These are phyloP conservation scores for Diatrype stigma DNA, from an alignment of 2,329 filamentous ascomycete genomes.

Conservation along the genomic window DNA sequence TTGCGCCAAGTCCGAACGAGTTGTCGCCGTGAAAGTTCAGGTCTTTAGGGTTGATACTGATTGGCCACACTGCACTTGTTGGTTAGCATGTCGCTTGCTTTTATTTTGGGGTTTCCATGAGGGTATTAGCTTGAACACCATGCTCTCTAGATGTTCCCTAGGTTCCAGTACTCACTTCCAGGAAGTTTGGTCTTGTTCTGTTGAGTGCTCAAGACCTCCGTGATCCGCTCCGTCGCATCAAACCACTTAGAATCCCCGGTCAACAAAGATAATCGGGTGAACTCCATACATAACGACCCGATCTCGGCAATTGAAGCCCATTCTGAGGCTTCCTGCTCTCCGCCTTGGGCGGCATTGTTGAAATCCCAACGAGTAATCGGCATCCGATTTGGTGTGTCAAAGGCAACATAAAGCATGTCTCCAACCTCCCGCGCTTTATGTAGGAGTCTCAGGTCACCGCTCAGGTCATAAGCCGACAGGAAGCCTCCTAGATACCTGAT, in stretches of 20 bases:
- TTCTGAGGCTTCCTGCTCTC: slow-evolving; percentile 13
- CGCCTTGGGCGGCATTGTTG: slow-evolving; percentile 14
- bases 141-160: too few relatives aligned
- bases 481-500: slow-evolving; percentile 31
- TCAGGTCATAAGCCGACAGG: slow-evolving; percentile 33
- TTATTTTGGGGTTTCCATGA: too few relatives aligned
- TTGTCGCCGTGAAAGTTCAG: slow-evolving; percentile 34
- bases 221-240: slow-evolving; percentile 26
- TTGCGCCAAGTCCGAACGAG: slow-evolving; percentile 31
- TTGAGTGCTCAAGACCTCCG: slow-evolving; percentile 18
- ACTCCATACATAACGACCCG: slow-evolving; percentile 28
- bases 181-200: slow-evolving; percentile 31
- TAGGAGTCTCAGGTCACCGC: slow-evolving; percentile 29
- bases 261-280: slow-evolving; percentile 26
- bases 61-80: slow-evolving; percentile 65
- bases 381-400: slow-evolving; percentile 29
- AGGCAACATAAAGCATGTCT: slow-evolving; percentile 32
- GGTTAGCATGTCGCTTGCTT: too few relatives aligned
- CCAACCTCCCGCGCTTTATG: slow-evolving; percentile 36
- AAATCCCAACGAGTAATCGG: slow-evolving; percentile 26
- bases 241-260: slow-evolving; percentile 28
- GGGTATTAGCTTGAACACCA: too few relatives aligned
- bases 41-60: slow-evolving; percentile 54
- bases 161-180: too few relatives aligned
- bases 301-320: slow-evolving; percentile 25